Conservation (phyloP, 140 eudicot species). For the Anethum foeniculum region DNA sequence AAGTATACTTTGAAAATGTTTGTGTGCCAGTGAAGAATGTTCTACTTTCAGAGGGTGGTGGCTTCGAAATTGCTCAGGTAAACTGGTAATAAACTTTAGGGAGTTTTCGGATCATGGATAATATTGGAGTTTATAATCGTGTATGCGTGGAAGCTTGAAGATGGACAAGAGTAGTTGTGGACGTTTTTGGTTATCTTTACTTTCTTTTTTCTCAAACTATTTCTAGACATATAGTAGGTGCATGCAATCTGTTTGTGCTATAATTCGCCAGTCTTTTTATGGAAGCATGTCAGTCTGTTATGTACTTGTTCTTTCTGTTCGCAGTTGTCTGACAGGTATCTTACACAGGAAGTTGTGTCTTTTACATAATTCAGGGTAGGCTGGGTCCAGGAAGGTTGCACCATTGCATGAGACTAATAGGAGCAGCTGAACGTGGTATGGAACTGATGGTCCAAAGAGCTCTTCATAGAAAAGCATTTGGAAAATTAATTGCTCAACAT, state of each 20-base stretch:
- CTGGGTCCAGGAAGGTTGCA: conserved; percentile 98
- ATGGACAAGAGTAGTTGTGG: neutral
- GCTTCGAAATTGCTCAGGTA: conserved; percentile 98
- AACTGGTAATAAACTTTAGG: neutral
- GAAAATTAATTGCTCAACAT: conserved; percentile 79
- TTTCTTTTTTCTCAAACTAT: neutral
- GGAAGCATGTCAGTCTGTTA: neutral
- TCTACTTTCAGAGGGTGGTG: conserved; percentile 89
- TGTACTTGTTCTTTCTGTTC: neutral
- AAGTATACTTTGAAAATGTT: conserved; percentile 62
- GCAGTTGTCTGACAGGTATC: neutral
- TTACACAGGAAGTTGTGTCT: neutral
- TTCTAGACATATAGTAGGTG: neutral
- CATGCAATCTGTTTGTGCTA: neutral
- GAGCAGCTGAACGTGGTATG: conserved; percentile 98
- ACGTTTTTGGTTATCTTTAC: neutral
- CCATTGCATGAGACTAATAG: conserved; percentile 94
- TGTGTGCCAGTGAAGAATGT: conserved; percentile 74
- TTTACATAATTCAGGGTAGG: conserved; percentile 53
- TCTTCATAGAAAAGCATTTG: conserved; percentile 68
- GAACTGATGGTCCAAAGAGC: conserved; percentile 83
- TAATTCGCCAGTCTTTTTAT: neutral
- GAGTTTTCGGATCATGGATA: neutral
- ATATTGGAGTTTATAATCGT: neutral
- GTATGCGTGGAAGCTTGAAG: neutral